Evolutionary conservation across 2,329 filamentous ascomycete species (phyloP).

Genomic region (Myotisia sp.): DNA sequence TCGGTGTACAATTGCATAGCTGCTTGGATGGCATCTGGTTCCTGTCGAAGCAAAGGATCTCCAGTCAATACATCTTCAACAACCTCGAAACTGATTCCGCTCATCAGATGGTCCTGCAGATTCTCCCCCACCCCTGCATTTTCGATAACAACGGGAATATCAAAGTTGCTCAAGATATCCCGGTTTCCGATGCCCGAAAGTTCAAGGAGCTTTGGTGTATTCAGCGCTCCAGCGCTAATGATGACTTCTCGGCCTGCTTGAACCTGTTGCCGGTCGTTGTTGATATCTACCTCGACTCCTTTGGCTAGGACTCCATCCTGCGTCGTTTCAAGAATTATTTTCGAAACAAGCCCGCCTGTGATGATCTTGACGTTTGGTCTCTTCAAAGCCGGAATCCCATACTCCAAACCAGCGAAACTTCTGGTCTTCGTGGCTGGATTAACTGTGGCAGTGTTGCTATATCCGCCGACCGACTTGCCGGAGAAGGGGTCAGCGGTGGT

Average conservation of each 20-base stretch:
- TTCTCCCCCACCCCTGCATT: constrained; percentile 20
- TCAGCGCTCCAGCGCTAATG: constrained; percentile 57
- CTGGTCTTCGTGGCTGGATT: constrained; percentile 14
- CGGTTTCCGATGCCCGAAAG: constrained; percentile 31
- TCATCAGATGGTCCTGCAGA: constrained; percentile 14
- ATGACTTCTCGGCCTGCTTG: constrained; percentile 45
- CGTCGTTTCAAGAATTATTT: background rate
- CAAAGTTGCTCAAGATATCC: constrained; percentile 1
- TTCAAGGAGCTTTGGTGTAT: constrained; percentile 51
- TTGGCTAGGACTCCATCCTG: background rate
- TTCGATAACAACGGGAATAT: constrained; percentile 17
- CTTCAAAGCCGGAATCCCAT: background rate
- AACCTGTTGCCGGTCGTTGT: no score
- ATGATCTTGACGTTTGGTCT: constrained; percentile 3
- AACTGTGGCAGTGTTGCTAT: constrained; percentile 17
- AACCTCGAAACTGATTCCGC: constrained; percentile 9
- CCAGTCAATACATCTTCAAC: constrained; percentile 12
- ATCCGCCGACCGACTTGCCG: constrained; percentile 18
- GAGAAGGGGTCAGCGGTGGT: constrained; percentile 8
- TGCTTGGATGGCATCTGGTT: constrained; percentile 13
- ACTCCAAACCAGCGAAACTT: background rate
- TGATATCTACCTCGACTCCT: no score
- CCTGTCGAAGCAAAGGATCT: background rate
- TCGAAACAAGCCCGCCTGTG: background rate
- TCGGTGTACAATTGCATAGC: constrained; percentile 15